phyloP scores from a whole-genome alignment of 345 rosid genomes.

The Camelina neglecta region DNA sequence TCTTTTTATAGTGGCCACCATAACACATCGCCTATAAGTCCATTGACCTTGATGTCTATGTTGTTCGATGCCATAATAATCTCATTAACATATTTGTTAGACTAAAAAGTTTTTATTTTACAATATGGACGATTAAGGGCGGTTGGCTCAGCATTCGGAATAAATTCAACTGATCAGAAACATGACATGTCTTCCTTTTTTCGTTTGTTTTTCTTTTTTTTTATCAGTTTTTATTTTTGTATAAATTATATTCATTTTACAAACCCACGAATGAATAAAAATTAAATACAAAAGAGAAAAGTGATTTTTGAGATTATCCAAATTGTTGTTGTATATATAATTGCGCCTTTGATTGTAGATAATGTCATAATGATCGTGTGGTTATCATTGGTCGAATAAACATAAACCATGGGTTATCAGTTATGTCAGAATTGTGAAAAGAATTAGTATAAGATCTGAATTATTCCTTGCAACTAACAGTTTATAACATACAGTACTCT shows the following conservation, averaged over 20 bases:
- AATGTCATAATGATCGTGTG: neutral
- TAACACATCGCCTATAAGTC: constrained; percentile 22
- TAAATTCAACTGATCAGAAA: neutral
- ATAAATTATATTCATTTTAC: neutral
- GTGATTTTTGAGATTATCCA: neutral
- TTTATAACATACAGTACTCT: neutral
- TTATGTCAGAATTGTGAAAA: constrained; percentile 12
- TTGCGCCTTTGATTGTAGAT: constrained; percentile 3
- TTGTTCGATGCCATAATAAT: constrained; percentile 19
- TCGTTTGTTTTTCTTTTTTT: neutral
- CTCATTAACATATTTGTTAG: neutral
- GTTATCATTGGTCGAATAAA: constrained; percentile 11
- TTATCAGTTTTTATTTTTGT: neutral
- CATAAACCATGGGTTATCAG: neutral
- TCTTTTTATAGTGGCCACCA: constrained; percentile 36
- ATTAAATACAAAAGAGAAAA: neutral
- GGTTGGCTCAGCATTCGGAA: neutral
- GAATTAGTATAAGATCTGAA: neutral
- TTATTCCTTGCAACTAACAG: neutral
- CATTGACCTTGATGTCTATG: constrained; percentile 20
- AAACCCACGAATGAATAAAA: neutral
- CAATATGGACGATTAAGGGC: neutral
- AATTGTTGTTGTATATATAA: constrained; percentile 9
- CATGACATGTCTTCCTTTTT: neutral
- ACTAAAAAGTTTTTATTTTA: neutral